These are phyloP conservation scores for Mycena polygramma DNA, from an alignment of 768 basidiomycete genomes.

Conservation along the genomic window DNA sequence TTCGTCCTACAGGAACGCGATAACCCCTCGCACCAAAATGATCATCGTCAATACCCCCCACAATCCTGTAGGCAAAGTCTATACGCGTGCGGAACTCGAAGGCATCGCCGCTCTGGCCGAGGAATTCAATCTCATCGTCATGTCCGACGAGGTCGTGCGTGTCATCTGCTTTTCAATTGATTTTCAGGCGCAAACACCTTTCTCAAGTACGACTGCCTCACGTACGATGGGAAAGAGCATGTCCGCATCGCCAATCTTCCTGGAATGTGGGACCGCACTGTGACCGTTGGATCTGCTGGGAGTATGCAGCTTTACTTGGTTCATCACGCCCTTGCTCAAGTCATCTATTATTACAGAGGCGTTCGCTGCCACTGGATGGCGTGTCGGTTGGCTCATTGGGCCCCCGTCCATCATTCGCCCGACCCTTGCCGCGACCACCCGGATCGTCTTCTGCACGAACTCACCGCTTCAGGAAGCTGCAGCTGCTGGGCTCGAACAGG, in stretches of 20 bases:
- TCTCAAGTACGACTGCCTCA: conserved; percentile 89
- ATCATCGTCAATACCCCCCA: conserved; percentile 97
- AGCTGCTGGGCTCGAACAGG: conserved; percentile 90
- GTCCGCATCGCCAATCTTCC: conserved; percentile 94
- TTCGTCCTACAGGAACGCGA: conserved; percentile 66
- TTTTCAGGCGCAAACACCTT: conserved; percentile 3
- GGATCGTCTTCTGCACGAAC: conserved; percentile 96
- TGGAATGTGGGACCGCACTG: conserved; percentile 98
- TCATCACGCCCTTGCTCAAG: conserved; percentile 5
- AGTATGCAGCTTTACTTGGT: conserved; percentile 64
- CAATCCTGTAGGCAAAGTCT: conserved; percentile 99
- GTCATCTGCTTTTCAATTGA: background rate
- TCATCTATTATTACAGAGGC: conserved; percentile 68
- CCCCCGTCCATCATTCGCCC: conserved; percentile 86
- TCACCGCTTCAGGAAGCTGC: conserved; percentile 96
- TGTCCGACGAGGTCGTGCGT: conserved; percentile 96
- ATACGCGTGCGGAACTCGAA: conserved; percentile 85
- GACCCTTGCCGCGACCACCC: conserved; percentile 90
- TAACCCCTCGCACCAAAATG: conserved; percentile 93
- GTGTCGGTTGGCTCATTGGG: conserved; percentile 96
- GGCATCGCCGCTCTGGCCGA: conserved; percentile 89
- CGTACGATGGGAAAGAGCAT: conserved; percentile 91
- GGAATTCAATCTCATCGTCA: conserved; percentile 92
- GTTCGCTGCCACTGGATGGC: conserved; percentile 98
- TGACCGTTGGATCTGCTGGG: conserved; percentile 96